Evolutionary conservation across 139 green algal genomes (phyloP).

Genomic region (Volvox reticuliferus): DNA sequence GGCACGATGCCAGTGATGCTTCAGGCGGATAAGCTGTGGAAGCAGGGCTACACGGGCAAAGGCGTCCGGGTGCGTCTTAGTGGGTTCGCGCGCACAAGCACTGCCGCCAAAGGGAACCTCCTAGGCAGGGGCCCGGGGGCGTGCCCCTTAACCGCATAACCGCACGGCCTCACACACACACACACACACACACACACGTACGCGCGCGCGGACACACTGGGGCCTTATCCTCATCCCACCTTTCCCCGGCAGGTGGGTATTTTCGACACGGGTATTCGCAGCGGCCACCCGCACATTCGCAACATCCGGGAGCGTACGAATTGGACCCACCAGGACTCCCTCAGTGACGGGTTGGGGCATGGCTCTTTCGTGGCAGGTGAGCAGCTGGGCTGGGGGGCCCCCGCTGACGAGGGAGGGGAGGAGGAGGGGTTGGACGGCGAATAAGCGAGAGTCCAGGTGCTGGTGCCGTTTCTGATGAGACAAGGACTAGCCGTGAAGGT

Average conservation of each 20-base stretch:
- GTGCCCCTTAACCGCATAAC: too few species aligned
- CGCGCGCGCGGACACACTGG: too few species aligned
- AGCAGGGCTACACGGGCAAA: slow-evolving; percentile 82
- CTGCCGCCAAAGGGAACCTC: too few species aligned
- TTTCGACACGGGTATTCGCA: slow-evolving; percentile 97
- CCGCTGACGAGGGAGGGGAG: neutral
- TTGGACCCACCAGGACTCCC: slow-evolving; percentile 96
- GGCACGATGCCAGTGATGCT: slow-evolving; percentile 68
- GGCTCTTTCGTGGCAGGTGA: slow-evolving; percentile 94
- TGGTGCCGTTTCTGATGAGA: too few species aligned
- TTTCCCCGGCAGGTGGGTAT: slow-evolving; percentile 79
- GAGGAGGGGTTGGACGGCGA: neutral
- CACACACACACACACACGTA: too few species aligned
- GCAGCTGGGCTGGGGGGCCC: neutral
- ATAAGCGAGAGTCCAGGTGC: too few species aligned
- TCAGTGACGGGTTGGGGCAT: slow-evolving; percentile 96
- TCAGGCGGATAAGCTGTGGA: slow-evolving; percentile 84
- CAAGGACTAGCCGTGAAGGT: too few species aligned
- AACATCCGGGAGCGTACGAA: slow-evolving; percentile 97
- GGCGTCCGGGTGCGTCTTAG: slow-evolving; percentile 70
- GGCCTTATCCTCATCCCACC: too few species aligned
- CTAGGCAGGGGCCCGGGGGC: too few species aligned
- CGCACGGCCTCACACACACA: neutral
- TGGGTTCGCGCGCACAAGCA: too few species aligned
- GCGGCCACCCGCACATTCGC: slow-evolving; percentile 94